phyloP scores from a whole-genome alignment of 768 basidiomycete species.

The Steccherinum ochraceum region DNA sequence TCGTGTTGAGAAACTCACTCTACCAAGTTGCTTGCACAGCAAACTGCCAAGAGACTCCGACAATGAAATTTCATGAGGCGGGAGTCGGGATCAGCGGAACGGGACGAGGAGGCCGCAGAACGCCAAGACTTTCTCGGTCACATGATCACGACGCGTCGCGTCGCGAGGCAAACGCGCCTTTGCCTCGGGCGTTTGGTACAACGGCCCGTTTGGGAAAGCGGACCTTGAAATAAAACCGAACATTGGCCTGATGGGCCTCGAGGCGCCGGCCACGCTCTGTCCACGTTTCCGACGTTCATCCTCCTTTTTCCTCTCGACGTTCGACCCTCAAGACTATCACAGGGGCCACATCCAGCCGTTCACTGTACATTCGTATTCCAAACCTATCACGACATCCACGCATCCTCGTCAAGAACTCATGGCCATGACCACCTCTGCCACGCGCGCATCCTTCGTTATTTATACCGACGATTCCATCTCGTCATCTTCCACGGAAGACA shows the following conservation, averaged over 20 bases:
- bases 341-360: neutral
- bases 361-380: conserved; percentile 5
- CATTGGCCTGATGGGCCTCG: no score
- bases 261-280: no score
- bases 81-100: no score
- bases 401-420: neutral
- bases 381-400: neutral
- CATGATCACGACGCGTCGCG: neutral
- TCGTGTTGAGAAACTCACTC: no score
- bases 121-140: neutral
- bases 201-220: neutral
- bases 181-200: no score
- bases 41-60: no score
- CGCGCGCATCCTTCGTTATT: conserved; percentile 17
- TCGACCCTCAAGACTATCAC: neutral
- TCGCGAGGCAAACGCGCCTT: no score
- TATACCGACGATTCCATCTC: conserved; percentile 18
- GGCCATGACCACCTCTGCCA: conserved; percentile 9
- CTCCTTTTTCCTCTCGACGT: neutral
- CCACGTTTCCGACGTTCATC: neutral
- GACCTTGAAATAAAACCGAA: neutral
- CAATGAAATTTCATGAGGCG: no score
- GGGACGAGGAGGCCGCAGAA: no score
- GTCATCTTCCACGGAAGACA: conserved; percentile 13
- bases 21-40: no score